A percentile compares a stretch with the other conserved stretches of the same genome.
phyloP scores from a whole-genome alignment of 257 asterid species.

The Gentiana straminea region DNA sequence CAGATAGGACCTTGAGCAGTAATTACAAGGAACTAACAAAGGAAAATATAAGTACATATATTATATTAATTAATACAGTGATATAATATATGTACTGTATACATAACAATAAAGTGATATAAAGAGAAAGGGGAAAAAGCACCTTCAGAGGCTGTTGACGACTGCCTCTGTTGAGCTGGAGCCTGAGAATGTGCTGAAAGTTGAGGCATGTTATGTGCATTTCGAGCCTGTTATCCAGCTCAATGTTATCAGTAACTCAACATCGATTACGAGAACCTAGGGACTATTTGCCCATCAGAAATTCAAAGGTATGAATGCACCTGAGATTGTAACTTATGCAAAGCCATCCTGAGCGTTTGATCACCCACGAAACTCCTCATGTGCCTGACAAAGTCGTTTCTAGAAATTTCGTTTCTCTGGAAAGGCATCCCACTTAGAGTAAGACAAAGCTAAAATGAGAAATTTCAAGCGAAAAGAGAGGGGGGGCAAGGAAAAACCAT shows the following conservation, averaged over 20 bases:
- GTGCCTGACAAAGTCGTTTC: slow-evolving; percentile 65
- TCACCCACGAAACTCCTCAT: slow-evolving; percentile 91
- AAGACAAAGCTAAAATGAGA: slow-evolving; percentile 4
- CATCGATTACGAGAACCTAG: neutral
- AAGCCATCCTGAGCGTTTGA: slow-evolving; percentile 87
- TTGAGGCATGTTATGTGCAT: slow-evolving; percentile 38
- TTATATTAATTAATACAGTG: too few relatives aligned
- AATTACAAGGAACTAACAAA: too few relatives aligned
- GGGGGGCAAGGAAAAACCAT: neutral
- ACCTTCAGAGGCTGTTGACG: slow-evolving; percentile 45
- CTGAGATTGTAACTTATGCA: slow-evolving; percentile 66
- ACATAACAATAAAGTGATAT: neutral
- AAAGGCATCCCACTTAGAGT: slow-evolving; percentile 14
- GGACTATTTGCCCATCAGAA: neutral
- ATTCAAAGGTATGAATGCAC: slow-evolving; percentile 12
- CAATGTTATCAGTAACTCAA: neutral
- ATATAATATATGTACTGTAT: too few relatives aligned
- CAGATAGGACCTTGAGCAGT: too few relatives aligned
- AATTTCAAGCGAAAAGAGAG: too few relatives aligned
- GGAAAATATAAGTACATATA: too few relatives aligned
- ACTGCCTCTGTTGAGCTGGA: slow-evolving; percentile 34
- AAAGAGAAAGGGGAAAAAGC: slow-evolving; percentile 13
- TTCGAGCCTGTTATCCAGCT: slow-evolving; percentile 33
- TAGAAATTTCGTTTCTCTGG: slow-evolving; percentile 80
- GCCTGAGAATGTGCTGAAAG: slow-evolving; percentile 42